Conservation (phyloP, 2,329 filamentous ascomycete species). For the Fusarium floridanum region DNA sequence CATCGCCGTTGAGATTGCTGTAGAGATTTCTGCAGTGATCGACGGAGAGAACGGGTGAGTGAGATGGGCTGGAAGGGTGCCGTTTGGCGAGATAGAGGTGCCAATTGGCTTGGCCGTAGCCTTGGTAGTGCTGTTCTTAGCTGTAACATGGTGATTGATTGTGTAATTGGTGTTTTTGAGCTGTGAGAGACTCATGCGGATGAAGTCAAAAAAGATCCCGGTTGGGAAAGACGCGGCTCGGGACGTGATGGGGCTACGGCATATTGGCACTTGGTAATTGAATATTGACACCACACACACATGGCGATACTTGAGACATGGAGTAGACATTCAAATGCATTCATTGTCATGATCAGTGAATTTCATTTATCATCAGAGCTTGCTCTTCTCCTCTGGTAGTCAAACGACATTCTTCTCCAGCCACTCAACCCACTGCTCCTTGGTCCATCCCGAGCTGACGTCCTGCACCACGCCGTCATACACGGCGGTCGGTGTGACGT, state of each 20-base stretch:
- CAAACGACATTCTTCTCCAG: constrained; percentile 69
- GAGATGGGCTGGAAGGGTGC: background rate
- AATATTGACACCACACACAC: constrained; percentile 9
- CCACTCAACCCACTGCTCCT: constrained; percentile 89
- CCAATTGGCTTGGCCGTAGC: constrained; percentile 35
- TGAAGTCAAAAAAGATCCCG: constrained; percentile 29
- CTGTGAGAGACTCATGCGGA: constrained; percentile 14
- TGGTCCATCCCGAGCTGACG: constrained; percentile 83
- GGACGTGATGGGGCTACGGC: background rate
- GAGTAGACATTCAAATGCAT: background rate
- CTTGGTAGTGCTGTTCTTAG: constrained; percentile 35
- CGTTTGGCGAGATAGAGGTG: background rate
- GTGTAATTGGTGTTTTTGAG: constrained; percentile 7
- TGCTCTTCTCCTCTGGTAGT: constrained; percentile 5
- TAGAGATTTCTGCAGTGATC: constrained; percentile 43
- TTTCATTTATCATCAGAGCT: constrained; percentile 28
- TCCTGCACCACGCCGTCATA: constrained; percentile 88
- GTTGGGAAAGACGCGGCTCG: constrained; percentile 13
- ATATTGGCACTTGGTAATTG: constrained; percentile 18
- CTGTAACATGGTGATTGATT: constrained; percentile 36
- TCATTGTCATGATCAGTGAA: background rate
- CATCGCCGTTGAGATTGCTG: constrained; percentile 42
- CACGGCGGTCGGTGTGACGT: constrained; percentile 91
- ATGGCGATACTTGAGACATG: background rate
- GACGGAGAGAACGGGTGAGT: constrained; percentile 31